A percentile compares a stretch with the other conserved stretches of the same genome.
These are phyloP conservation scores for Annona squamosa DNA, from an alignment of 164 flowering plant species.

Conservation along the genomic window DNA sequence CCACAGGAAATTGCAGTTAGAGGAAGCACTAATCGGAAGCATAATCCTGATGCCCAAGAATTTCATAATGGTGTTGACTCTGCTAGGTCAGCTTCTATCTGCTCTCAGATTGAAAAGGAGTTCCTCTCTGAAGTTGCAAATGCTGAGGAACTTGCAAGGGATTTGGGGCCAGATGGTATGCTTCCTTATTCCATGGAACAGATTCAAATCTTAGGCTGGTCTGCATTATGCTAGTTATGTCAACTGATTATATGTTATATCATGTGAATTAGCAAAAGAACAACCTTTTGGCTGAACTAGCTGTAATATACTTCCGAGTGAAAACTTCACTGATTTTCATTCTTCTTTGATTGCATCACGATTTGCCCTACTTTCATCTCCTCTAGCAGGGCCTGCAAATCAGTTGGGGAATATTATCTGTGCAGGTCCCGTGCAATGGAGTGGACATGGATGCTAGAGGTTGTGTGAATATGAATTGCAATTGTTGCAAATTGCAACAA, in stretches of 20 bases:
- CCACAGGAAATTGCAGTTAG: slow-evolving; percentile 44
- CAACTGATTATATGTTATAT: neutral
- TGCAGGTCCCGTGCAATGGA: neutral
- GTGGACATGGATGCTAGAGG: neutral
- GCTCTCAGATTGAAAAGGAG: slow-evolving; percentile 60
- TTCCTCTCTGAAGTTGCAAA: slow-evolving; percentile 78
- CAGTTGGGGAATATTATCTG: neutral
- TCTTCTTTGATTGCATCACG: neutral
- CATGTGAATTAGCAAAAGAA: neutral
- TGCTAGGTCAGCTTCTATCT: slow-evolving; percentile 44
- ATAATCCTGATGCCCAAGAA: slow-evolving; percentile 32
- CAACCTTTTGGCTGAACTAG: neutral
- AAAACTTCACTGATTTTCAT: neutral
- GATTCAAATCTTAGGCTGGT: neutral
- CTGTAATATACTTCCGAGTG: neutral
- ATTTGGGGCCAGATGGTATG: slow-evolving; percentile 67
- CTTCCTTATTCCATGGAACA: neutral
- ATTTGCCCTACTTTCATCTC: neutral
- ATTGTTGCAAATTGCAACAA: neutral
- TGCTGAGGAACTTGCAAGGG: slow-evolving; percentile 79
- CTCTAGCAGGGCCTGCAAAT: neutral
- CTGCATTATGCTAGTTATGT: neutral
- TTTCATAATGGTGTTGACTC: slow-evolving; percentile 22
- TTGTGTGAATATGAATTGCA: neutral
- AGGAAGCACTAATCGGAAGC: slow-evolving; percentile 30